These are phyloP conservation scores for Akanthomyces uredinophilus DNA, from an alignment of 2,329 filamentous ascomycete genomes.

Conservation along the genomic window DNA sequence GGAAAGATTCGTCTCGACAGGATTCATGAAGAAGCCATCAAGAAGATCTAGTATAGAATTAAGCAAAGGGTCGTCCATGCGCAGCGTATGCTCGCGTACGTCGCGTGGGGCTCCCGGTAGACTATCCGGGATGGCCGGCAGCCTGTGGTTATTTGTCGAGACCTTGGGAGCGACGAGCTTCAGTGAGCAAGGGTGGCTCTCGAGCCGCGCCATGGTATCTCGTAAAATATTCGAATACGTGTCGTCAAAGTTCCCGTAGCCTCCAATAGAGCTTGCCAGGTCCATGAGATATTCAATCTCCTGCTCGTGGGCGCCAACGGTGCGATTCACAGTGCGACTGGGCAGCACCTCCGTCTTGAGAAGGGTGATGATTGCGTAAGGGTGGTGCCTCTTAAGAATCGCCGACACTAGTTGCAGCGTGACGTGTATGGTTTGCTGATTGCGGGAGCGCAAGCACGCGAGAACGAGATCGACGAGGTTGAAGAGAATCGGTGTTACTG, in stretches of 20 bases:
- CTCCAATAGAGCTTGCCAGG: slow-evolving; percentile 63
- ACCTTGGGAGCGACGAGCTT: slow-evolving; percentile 60
- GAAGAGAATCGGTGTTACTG: slow-evolving; percentile 79
- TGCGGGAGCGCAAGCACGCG: slow-evolving; percentile 76
- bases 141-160: slow-evolving; percentile 50
- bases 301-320: slow-evolving; percentile 67
- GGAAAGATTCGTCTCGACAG: slow-evolving; percentile 83
- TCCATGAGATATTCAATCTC: slow-evolving; percentile 68
- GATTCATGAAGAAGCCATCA: slow-evolving; percentile 79
- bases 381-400: slow-evolving; percentile 81
- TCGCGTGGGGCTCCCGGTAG: slow-evolving; percentile 57
- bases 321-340: slow-evolving; percentile 53
- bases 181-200: slow-evolving; percentile 68
- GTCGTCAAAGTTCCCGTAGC: slow-evolving; percentile 64
- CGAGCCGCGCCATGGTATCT: slow-evolving; percentile 63
- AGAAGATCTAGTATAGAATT: slow-evolving; percentile 66
- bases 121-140: slow-evolving; percentile 50
- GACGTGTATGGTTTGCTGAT: slow-evolving; percentile 82
- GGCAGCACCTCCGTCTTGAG: slow-evolving; percentile 60
- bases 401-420: slow-evolving; percentile 83
- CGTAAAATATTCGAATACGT: slow-evolving; percentile 67
- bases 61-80: slow-evolving; percentile 56
- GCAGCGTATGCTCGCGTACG: slow-evolving; percentile 56
- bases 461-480: slow-evolving; percentile 88
- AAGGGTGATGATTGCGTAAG: slow-evolving; percentile 74